Base-by-base conservation (phyloP, 257 asterid genomes). In the Misopates orontium region DNA sequence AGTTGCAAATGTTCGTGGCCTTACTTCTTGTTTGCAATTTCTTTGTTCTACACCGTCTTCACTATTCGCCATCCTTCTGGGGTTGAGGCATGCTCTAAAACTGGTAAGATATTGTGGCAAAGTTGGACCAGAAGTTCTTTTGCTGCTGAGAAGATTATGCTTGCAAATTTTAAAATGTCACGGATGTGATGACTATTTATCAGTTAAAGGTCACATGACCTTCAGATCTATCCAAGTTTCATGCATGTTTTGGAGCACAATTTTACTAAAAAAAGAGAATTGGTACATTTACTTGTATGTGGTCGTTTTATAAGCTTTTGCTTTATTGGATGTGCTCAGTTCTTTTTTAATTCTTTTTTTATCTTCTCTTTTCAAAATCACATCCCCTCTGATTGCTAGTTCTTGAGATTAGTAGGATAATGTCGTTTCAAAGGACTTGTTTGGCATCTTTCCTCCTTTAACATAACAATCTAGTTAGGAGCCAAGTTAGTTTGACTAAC, bases 21-120 rank as follows among this genome's bases (percentile, higher is more conserved):
- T 93, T 66, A 86, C 95, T 63, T 73, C 74, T 66, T 84, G 92
- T 52, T 82, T 93, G 83, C 92, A 88, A 77, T 93, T 90, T 81
- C 91, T 93, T 67, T 93, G 97, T 82, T 82, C 92, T 67, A 56
- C 77, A 17, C 85, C 80, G 64, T 75, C 91, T 68, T 84, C 99
- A 59, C 69, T 86, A 86, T 64, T 73, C 25, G 87, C 90, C 62
- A 60, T 85, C 80, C 77, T 85, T 68, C 42, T 75, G 77, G 97
- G 97, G 60, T 56, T 86, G 83, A 85, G 86, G 49, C 99, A 90
- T 76, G 97, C 92, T 79, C 75, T 93, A 74, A 83, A 83, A 73
- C 82, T 93, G 96, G 99, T 93, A 88, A 56, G 79, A 71, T 56
- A 28, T 28, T 32, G 65, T 53, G 23, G 58, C 44, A 32, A 62